Conservation (phyloP, 1,284 basidiomycete species). For the Trametes hirsuta region DNA sequence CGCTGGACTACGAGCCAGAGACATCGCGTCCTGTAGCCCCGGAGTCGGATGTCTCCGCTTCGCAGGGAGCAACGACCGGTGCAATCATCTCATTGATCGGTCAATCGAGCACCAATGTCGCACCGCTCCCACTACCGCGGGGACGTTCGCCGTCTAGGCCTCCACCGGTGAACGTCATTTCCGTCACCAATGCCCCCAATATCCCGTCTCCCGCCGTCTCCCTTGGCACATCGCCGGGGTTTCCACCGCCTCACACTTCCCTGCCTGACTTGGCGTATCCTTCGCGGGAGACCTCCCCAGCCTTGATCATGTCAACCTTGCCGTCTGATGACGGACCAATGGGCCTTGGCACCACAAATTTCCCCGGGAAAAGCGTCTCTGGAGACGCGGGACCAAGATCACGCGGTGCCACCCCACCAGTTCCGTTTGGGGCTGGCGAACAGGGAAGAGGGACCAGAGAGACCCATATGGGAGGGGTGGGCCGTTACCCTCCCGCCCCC, state of each 20-base stretch:
- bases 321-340: neutral
- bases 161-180: neutral
- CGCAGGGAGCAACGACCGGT: neutral
- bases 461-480: neutral
- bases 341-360: neutral
- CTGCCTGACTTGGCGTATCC: conserved; percentile 9
- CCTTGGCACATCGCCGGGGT: neutral
- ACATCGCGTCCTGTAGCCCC: no score
- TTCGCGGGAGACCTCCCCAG: neutral
- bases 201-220: conserved; percentile 5
- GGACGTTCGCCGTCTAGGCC: neutral
- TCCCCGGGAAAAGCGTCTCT: neutral
- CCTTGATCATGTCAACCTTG: neutral
- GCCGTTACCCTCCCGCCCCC: neutral
- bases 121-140: no score
- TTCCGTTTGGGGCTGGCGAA: no score
- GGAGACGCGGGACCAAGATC: neutral
- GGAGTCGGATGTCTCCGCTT: neutral
- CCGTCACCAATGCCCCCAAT: neutral
- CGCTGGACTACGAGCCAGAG: conserved; percentile 14
- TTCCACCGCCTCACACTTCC: neutral
- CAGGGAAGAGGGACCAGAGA: neutral
- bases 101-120: no score
- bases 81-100: neutral
- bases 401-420: neutral